Base-by-base conservation (phyloP, 495 filamentous ascomycete species). In the Sordaria brevicollis region DNA sequence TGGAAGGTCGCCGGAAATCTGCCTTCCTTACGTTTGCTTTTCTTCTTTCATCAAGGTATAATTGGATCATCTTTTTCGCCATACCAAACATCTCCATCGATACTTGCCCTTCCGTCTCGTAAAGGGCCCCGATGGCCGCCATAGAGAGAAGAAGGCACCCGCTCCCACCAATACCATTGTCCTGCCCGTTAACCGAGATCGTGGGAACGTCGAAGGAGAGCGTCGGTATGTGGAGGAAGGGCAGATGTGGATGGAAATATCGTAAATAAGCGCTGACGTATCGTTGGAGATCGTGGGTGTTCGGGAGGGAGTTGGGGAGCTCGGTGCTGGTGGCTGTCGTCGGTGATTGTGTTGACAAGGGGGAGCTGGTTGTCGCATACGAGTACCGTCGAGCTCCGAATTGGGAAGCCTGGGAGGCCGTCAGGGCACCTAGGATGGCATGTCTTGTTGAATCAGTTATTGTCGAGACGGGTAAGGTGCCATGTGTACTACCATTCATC, bases 361-460 rank as follows among this genome's bases (percentile, higher is more conserved):
- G 89, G 36, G 89, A 90, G 69, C 81, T 87, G 66, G 88, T 87
- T 37, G 87, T 85, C 57, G 92, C 89, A 76, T 83, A 90, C 67
- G 92, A 93, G 76, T 90, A 92, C 82, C 92, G 94, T 68, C 91
- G 86, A 71, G 88, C 86, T 75, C 88, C 89, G 81, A 92, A 90
- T 67, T 86, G 86, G 70, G 87, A 86, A 69, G 90, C 88, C 79
- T 92, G 92, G 72, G 91, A 90, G 76, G 77, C 70, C 68, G 78
- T 79, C 71, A 98, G 88, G 72, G 90, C 93, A 74, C 87, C 85
- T 79, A 97, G 81, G 81, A 97, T 86, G 77, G 94, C 89, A 83
- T 92, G 90, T 81, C 95, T 88, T 71, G 94, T 98, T 78, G 91
- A 89, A 83, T 99, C 96, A 75, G 94, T 96, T 80, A 99, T 94